phyloP scores from a whole-genome alignment of 306 rosid genomes.

The Gillenia trifoliata region DNA sequence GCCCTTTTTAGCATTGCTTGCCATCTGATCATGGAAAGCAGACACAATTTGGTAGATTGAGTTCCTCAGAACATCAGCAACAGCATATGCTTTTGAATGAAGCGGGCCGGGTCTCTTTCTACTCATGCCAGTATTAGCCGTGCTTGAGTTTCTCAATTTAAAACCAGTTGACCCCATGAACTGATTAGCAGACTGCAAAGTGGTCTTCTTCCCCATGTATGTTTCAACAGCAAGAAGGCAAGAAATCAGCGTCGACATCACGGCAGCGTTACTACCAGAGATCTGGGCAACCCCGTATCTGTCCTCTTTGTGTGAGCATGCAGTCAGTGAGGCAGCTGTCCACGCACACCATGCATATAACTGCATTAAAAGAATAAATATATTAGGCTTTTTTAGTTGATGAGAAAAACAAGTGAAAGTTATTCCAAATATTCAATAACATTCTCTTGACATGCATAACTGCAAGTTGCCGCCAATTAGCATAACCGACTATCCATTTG shows the following conservation, averaged over 20 bases:
- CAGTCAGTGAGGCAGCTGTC: slow-evolving; percentile 66
- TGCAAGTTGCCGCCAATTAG: not conserved
- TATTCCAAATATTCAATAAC: not conserved
- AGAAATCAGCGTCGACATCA: slow-evolving; percentile 64
- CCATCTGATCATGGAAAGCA: slow-evolving; percentile 78
- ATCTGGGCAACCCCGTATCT: slow-evolving; percentile 87
- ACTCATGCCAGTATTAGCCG: slow-evolving; percentile 41
- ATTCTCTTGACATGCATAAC: not conserved
- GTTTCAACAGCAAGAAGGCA: slow-evolving; percentile 87
- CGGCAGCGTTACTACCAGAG: slow-evolving; percentile 81
- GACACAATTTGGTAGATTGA: slow-evolving; percentile 77
- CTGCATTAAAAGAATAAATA: slow-evolving; percentile 27
- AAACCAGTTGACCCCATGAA: slow-evolving; percentile 69
- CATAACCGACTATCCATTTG: not conserved
- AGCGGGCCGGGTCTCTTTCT: slow-evolving; percentile 60
- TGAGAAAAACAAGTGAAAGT: not conserved
- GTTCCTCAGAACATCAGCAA: slow-evolving; percentile 72
- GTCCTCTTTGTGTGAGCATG: slow-evolving; percentile 66
- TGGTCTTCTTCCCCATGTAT: slow-evolving; percentile 89
- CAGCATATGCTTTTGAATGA: slow-evolving; percentile 74
- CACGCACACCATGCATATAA: slow-evolving; percentile 80
- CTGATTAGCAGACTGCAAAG: slow-evolving; percentile 50
- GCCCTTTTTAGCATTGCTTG: slow-evolving; percentile 65
- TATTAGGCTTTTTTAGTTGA: not conserved
- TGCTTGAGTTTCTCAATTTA: slow-evolving; percentile 68